phyloP scores from a whole-genome alignment of 345 rosid species.

The Ceriops tagal region DNA sequence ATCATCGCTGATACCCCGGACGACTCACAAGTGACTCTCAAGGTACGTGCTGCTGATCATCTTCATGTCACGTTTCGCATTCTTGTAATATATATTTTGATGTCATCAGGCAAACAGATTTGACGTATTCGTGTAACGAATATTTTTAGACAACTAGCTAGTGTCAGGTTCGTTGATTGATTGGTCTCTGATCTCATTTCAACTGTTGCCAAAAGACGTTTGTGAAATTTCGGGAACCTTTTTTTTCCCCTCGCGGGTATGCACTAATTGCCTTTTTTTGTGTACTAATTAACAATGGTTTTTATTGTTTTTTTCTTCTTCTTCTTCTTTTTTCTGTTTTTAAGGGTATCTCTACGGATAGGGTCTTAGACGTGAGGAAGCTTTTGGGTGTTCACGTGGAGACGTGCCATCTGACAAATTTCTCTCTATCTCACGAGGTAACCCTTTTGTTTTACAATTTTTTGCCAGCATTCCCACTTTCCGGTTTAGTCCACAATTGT shows the following conservation, averaged over 20 bases:
- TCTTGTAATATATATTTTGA: too few species aligned
- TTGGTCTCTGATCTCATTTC: too few species aligned
- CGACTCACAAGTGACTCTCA: constrained; percentile 25
- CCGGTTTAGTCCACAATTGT: not conserved
- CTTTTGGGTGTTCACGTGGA: constrained; percentile 28
- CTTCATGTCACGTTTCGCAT: not conserved
- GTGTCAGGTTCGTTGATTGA: too few species aligned
- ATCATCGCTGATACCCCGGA: constrained; percentile 25
- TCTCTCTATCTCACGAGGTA: constrained; percentile 37
- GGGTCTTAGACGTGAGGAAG: constrained; percentile 33
- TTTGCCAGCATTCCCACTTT: not conserved
- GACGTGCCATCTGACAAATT: constrained; percentile 34
- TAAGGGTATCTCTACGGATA: constrained; percentile 34
- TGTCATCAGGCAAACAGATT: too few species aligned
- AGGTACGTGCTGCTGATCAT: not conserved
- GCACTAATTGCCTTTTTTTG: too few species aligned
- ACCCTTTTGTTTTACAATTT: not conserved
- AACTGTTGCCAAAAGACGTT: too few species aligned
- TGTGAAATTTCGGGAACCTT: not conserved
- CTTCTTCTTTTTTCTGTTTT: not conserved
- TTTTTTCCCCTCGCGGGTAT: not conserved
- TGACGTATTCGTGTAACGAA: too few species aligned
- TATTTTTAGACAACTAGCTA: too few species aligned
- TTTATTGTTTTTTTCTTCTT: too few species aligned
- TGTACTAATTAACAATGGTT: too few species aligned